Base-by-base conservation (phyloP, 2,329 filamentous ascomycete species). In the Monosporascus sp. region DNA sequence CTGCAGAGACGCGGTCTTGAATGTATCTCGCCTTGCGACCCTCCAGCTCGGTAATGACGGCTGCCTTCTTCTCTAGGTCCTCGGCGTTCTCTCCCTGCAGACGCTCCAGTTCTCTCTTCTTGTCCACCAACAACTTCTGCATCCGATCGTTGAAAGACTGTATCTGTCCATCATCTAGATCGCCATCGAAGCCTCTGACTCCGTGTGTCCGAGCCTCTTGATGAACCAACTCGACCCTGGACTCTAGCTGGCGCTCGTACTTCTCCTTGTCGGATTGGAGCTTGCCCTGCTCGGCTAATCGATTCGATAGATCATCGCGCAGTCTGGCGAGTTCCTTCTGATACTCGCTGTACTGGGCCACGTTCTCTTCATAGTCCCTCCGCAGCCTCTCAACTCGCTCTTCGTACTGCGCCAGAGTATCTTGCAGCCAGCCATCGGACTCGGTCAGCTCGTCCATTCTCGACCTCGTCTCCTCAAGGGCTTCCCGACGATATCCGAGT, bases 251-350 rank as follows among this genome's bases (percentile, higher is more conserved):
- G 4, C 87, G 83, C 65, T 97, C 90, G 65, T 94, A 90, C 62
- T 88, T 89, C 56, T 89, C 86, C 72, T 93, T 91, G 65, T 96
- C 87, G 2, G 92, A 93, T 68, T 94, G 83, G 60, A 87, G 85
- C 60, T 86, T 89, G 44, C 93, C 93, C 61, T 84, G 79, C 60
- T 91, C 86, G 1, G 81, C 74, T 38, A 82, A 73, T 61, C 84
- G 84, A 22, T 65, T 60, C 1, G 79, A 78, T 42, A 82, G 68
- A 5, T 75, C 68, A 38, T 66, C 72, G 36, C 80, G 77, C 7
- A 73, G 70, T 4, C 69, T 57, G 2, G 68, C 65, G 14, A 83
- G 66, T 8, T 77, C 73, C 2, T 68, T 65, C 54, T 83, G 77
- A n/a, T 95, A 75, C 24, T 86, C 78, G 53, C 77, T 73, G 60